Base-by-base conservation (phyloP, 768 basidiomycete genomes). In the Boletus rex-veris region DNA sequence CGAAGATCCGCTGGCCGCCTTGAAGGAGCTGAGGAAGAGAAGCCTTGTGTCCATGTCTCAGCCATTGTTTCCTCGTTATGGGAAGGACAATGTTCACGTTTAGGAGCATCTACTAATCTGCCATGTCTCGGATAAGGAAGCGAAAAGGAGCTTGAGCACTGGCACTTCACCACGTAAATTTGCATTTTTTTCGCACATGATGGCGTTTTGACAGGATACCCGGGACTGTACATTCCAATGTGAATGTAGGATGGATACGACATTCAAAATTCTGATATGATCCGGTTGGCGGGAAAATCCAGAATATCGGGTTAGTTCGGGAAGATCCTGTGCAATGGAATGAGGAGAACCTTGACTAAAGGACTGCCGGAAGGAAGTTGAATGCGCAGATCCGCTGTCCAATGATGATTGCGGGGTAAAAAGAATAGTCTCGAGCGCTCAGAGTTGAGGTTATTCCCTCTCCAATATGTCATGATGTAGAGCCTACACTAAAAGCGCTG, bases 21-120 rank as follows among this genome's bases (percentile, higher is more conserved):
- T 36, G 36, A 50, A 53, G 41, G 51, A 54, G 55, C 31, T 48
- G 47, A 43, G 47, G 35, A 58, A 56, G 40, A 45, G 41, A 38
- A 40, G 21, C 47, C 44, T 37, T 16, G 18, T 36, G 36, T 31
- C 14, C 41, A 46, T 57, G 61, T 64, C 63, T 63, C 61, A 58
- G 50, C 3, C 63, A 59, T 69, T 69, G 70, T 71, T 59, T 58
- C 55, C 70, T 62, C 19, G 16, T 64, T 70, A 66, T 61, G 64
- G 70, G 31, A 71, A 63, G 58, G 50, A 59, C 66, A 66, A 66
- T 59, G 68, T 64, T 53, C 62, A 40, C 50, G 41, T 54, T 58
- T 54, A 54, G 59, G 47, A 43, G 54, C 28, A 62, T 52, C 28
- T 37, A 54, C 46, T 57, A 45, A 62, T 61, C 57, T 63, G 59